phyloP scores from a whole-genome alignment of 306 rosid species.

The Dalbergia cochinchinensis region DNA sequence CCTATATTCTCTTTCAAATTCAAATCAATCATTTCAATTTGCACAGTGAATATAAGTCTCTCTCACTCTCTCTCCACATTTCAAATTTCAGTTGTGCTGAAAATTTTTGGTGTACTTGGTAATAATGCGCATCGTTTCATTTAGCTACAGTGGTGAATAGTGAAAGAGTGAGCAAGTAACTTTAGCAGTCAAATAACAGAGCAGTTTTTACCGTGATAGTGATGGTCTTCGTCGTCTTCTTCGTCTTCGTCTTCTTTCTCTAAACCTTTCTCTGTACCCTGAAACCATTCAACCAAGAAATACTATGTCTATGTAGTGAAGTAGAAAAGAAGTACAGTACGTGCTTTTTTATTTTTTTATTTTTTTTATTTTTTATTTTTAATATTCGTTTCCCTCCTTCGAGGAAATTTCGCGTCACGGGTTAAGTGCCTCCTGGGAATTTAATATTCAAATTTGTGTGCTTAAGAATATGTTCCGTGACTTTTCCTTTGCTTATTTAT shows the following conservation, averaged over 20 bases:
- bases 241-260: background rate
- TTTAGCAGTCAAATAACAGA: slow-evolving; percentile 10
- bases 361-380: no score
- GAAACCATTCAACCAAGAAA: slow-evolving; percentile 13
- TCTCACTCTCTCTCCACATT: background rate
- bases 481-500: background rate
- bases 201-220: background rate
- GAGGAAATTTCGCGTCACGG: slow-evolving; percentile 20
- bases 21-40: slow-evolving; percentile 18
- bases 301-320: no score
- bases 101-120: background rate
- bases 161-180: background rate
- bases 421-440: background rate
- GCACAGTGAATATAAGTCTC: background rate
- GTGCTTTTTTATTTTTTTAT: background rate
- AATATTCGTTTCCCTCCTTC: background rate
- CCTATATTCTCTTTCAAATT: background rate
- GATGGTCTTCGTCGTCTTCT: background rate
- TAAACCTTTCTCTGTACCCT: background rate
- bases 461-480: background rate
- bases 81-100: background rate
- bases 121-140: background rate
- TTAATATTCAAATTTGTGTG: background rate
- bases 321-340: no score
- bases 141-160: background rate